Evolutionary conservation across 495 filamentous ascomycete genomes (phyloP), one percentile per base, ranked within the genome.

Genomic region (Xylaria intraflava): DNA sequence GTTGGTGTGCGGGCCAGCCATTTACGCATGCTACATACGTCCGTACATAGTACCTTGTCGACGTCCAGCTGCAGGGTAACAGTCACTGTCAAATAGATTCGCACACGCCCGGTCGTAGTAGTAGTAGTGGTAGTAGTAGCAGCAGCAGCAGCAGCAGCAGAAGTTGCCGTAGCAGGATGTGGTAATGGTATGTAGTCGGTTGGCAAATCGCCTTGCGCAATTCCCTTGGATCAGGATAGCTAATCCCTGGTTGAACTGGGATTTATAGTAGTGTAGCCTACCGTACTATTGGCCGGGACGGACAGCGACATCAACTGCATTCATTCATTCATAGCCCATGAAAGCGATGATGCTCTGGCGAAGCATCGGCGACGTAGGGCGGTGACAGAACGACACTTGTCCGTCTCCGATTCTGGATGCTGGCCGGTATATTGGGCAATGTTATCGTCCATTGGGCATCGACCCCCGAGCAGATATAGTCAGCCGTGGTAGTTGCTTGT

Each of bases 11-110:
- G 20, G 22, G 23, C 50, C 50, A 30, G 50, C 42, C 49, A 14
- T 31, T 53, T 45, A 26, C 24, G 51, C 42, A 46, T 46, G 23
- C 42, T 36, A 24, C 43, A 46, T 22, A 19, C 27, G 9, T 29
- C 4, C 4, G 35, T 38, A 38, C 35, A 14, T 17, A 30, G 40
- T 22, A n/a, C n/a, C n/a, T n/a, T n/a, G n/a, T n/a, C n/a, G n/a
- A n/a, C 23, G n/a, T 53, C 42, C n/a, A 22, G 42, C 31, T 53
- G 51, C 51, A 53, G 39, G 51, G 51, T 46, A 46, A 22, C 42
- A 40, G 31, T n/a, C 38, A 50, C 26, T 27, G 48, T 33, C 51
- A 40, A 40, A 46, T 45, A 22, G 20, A 46, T 44, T 31, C 27
- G 11, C 6, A 29, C 30, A 48, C 35, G 33, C 22, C 35, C 5